Evolutionary conservation across 371 early-diverging fungal species (phyloP), one percentile per base, ranked within the genome.

Genomic region (Syncephalastrum racemosum): DNA sequence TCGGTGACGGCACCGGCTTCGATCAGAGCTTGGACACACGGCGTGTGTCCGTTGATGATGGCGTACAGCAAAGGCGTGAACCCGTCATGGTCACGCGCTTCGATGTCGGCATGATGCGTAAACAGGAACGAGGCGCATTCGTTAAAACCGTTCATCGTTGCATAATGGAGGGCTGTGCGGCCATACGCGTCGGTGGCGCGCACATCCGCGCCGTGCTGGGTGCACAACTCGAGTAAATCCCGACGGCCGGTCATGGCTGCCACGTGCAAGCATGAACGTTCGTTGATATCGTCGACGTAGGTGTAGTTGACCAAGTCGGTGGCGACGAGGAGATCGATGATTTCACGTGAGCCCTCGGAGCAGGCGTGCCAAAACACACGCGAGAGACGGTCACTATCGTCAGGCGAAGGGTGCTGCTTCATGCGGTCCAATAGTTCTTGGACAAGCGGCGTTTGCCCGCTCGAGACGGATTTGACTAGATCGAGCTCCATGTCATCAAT

Each of bases 271-370:
- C 90, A 88, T 0, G 91, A 94, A 23, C 94, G 83, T 59, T 91
- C 89, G 56, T 86, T 94, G 67, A 97, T 93, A 62, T 97, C 95
- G 67, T 96, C 97, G n/a, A 84, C 78, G 65, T 85, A 89, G 45
- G 81, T 85, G 64, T 79, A 87, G 60, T 91, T 80, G 46, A 92
- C 80, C n/a, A 80, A 67, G 0, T 75, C 73, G 0, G 89, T 81
- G 2, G 69, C 75, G 23, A 95, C 75, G 31, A 95, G 59, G 36
- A 82, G 60, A 42, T 80, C 75, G 41, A 91, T 83, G 45, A 84
- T 79, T 1, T 76, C 68, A 5, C 66, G 60, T 5, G 74, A 66
- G 6, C 80, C 77, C 62, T 92, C 92, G 4, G 91, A 83, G 59
- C 92, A 91, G 8, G 90, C 89, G 16, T 92, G 83, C 83, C 92